Conservation (phyloP, 2,329 filamentous ascomycete genomes). For the Xylaria sp. region DNA sequence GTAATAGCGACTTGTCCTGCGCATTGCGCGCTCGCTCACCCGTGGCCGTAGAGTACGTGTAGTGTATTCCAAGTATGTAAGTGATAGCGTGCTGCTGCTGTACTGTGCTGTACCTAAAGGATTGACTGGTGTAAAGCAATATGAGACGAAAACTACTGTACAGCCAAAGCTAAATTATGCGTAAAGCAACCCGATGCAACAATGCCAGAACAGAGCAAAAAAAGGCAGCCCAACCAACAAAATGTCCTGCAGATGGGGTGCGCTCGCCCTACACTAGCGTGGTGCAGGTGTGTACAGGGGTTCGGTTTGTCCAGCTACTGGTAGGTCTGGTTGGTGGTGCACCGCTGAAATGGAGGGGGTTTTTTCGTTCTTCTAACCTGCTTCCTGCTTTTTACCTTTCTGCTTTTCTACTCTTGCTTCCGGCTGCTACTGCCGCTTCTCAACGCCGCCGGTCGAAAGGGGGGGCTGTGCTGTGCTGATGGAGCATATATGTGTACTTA, state of each 20-base stretch:
- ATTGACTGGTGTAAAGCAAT: constrained; percentile 10
- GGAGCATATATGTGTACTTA: not conserved
- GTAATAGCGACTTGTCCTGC: constrained; percentile 3
- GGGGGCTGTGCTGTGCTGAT: constrained; percentile 27
- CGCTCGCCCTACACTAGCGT: constrained; percentile 14
- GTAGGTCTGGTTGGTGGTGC: constrained; percentile 2
- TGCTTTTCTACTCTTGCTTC: not conserved
- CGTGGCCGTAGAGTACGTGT: constrained; percentile 3
- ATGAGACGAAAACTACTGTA: not conserved
- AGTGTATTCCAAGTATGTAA: not conserved
- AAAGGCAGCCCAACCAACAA: constrained; percentile 17
- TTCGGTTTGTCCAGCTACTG: not conserved
- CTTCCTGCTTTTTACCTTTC: not conserved
- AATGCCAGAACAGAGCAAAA: constrained; percentile 2
- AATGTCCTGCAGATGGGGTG: constrained; percentile 17
- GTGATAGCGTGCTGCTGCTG: not conserved
- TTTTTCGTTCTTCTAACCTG: constrained; percentile 15
- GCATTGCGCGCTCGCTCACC: constrained; percentile 15
- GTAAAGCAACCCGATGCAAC: constrained; percentile 7
- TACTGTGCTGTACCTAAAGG: constrained; percentile 10
- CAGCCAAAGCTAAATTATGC: constrained; percentile 7
- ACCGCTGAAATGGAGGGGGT: not conserved
- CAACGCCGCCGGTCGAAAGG: constrained; percentile 8
- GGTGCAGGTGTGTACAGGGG: constrained; percentile 13
- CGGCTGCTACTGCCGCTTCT: not conserved